phyloP scores from a whole-genome alignment of 2,329 filamentous ascomycete genomes.

The Blastomyces emzantsi region DNA sequence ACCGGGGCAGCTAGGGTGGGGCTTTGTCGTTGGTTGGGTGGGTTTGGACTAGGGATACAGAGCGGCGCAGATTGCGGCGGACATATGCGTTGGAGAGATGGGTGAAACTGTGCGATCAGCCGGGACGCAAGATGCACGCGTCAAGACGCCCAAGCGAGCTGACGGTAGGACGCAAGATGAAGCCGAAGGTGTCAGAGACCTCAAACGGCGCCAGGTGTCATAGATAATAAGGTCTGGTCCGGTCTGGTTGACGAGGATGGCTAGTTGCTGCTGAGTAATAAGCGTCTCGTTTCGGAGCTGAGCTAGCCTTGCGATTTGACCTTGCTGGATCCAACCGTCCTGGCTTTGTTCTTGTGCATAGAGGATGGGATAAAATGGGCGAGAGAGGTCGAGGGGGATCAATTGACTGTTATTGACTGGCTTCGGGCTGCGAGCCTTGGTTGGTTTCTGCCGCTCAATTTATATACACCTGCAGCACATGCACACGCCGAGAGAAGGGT shows the following conservation, averaged over 20 bases:
- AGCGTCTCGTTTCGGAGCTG: neutral
- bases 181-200: neutral
- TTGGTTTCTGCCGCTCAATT: neutral
- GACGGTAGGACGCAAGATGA: neutral
- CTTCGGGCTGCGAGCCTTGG: neutral
- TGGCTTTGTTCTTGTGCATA: too few relatives aligned
- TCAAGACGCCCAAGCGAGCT: neutral
- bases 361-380: too few relatives aligned
- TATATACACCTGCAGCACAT: too few relatives aligned
- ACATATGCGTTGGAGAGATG: neutral
- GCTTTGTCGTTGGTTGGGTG: neutral
- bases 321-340: neutral
- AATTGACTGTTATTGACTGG: neutral
- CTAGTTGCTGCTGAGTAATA: neutral
- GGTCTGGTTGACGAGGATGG: too few relatives aligned
- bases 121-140: neutral
- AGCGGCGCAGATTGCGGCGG: neutral
- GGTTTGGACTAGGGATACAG: neutral
- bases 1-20: neutral
- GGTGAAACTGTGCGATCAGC: neutral
- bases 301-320: neutral
- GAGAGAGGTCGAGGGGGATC: too few relatives aligned
- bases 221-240: neutral
- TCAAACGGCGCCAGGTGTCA: neutral
- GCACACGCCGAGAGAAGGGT: neutral